phyloP scores from a whole-genome alignment of 176 grass and related monocot genomes.

The Zea luxurians region DNA sequence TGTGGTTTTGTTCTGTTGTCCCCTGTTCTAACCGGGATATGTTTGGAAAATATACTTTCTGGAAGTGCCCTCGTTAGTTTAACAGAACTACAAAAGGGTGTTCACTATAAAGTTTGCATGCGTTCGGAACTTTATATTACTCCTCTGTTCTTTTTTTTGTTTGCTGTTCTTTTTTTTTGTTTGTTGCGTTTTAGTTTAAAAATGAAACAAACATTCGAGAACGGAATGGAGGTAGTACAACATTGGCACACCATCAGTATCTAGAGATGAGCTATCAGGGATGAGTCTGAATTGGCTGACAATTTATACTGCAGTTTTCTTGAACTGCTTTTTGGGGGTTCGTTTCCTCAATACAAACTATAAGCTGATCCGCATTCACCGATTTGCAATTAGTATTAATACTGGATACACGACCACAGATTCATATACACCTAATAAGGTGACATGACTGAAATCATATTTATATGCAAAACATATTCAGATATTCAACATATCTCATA shows the following conservation, averaged over 20 bases:
- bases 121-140: neutral
- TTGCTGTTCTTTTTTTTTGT: no score
- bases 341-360: slow-evolving; percentile 18
- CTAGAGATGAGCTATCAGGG: neutral
- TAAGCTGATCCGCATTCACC: neutral
- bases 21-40: neutral
- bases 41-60: neutral
- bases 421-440: slow-evolving; percentile 31
- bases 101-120: neutral
- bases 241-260: neutral
- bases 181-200: no score
- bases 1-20: neutral
- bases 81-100: neutral
- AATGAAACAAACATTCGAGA: no score
- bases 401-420: slow-evolving; percentile 12
- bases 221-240: no score
- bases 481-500: slow-evolving; percentile 24
- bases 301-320: neutral
- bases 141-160: no score
- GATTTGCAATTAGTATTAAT: slow-evolving; percentile 6
- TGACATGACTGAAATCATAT: slow-evolving; percentile 26
- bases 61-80: neutral
- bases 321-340: neutral
- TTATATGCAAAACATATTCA: neutral
- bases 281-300: neutral